Evolutionary conservation across 192 early-diverging fungal species (phyloP).

Genomic region (Coemansia sp.): DNA sequence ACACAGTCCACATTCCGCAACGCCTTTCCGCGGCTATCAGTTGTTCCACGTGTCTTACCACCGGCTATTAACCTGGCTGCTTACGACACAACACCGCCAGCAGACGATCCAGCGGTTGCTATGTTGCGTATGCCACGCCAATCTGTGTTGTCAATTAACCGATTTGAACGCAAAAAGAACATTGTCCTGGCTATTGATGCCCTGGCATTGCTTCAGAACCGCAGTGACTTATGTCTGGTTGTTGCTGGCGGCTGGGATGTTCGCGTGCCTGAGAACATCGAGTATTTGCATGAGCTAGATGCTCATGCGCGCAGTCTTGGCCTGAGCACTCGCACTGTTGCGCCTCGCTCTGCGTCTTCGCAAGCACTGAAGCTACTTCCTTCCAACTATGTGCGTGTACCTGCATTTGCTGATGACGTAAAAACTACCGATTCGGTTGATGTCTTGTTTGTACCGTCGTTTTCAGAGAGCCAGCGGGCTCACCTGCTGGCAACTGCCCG

Average conservation of each 20-base stretch:
- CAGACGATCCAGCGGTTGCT: conserved; percentile 53
- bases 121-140: conserved; percentile 25
- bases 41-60: conserved; percentile 70
- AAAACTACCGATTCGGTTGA: conserved; percentile 49
- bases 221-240: conserved; percentile 54
- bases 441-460: conserved; percentile 86
- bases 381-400: conserved; percentile 6
- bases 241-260: conserved; percentile 90
- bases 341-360: conserved; percentile 12
- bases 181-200: conserved; percentile 75
- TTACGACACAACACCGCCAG: conserved; percentile 65
- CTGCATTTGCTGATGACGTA: conserved; percentile 7
- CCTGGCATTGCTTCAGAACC: conserved; percentile 48
- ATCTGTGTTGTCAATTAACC: conserved; percentile 78
- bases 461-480: conserved; percentile 75
- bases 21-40: conserved; percentile 67
- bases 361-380: conserved; percentile 22
- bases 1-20: conserved; percentile 70
- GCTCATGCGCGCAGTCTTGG: conserved; percentile 51
- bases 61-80: conserved; percentile 76
- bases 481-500: conserved; percentile 62
- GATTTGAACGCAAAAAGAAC: conserved; percentile 96
- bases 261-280: conserved; percentile 82
- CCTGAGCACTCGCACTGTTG: conserved; percentile 34
- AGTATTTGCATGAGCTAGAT: conserved; percentile 72